phyloP scores from a whole-genome alignment of 345 rosid genomes.

The Toxicodendron radicans region DNA sequence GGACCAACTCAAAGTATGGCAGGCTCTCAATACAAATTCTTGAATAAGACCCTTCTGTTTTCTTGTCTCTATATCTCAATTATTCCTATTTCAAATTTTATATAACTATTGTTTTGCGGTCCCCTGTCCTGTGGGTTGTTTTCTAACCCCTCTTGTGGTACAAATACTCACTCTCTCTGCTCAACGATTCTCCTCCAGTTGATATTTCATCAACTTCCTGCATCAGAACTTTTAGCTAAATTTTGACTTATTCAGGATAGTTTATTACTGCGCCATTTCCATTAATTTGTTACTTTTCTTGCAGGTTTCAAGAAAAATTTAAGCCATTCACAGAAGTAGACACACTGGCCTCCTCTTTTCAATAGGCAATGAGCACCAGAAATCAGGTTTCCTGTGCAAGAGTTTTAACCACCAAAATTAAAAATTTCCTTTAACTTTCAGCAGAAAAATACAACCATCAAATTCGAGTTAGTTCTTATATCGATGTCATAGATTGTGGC shows the following conservation, averaged over 20 bases:
- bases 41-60: constrained; percentile 15
- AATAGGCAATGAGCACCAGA: neutral
- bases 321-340: neutral
- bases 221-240: no score
- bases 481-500: neutral
- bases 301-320: neutral
- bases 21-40: neutral
- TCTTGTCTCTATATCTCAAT: constrained; percentile 21
- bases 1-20: constrained; percentile 21
- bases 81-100: constrained; percentile 19
- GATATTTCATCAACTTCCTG: neutral
- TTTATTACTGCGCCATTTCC: neutral
- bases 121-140: constrained; percentile 23
- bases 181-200: constrained; percentile 6
- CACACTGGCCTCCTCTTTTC: neutral
- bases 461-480: neutral
- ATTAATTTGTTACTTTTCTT: no score
- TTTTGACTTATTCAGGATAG: neutral
- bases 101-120: constrained; percentile 25
- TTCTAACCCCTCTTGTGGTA: constrained; percentile 14
- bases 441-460: no score
- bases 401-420: neutral
- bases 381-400: neutral
- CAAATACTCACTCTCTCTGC: neutral
- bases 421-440: no score